Evolutionary conservation across 2,329 filamentous ascomycete genomes (phyloP), one percentile per base, ranked within the genome.

Genomic region (Aspergillus clavatus): DNA sequence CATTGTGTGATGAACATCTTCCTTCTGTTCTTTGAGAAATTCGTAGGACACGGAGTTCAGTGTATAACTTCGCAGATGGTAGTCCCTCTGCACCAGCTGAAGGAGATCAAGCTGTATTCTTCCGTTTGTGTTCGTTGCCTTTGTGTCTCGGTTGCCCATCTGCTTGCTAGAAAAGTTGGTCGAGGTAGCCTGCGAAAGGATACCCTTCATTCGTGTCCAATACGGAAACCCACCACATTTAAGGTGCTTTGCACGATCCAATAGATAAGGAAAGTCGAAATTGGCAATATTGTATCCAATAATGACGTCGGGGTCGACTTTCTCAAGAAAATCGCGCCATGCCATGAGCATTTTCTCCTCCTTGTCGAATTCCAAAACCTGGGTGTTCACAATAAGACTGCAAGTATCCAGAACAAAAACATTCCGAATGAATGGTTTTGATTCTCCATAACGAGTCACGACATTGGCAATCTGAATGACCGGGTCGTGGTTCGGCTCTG

Each of bases 281-380:
- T 98, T 98, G 63, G 87, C 76, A 71, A 95, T 98, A 68, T 98
- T 98, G 82, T 98, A 98, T 37, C 93, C 93, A 44, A 94, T 98
- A 60, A 98, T 95, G 53, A 98, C 87, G 70, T 98, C 93, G 0
- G 93, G 91, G 55, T 98, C 93, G 1, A 93, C 88, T 58, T 88
- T 82, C 56, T 94, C 78, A 12, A 98, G 69, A 54, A 98, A 98
- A 48, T 94, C 79, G 59, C 87, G 84, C 93, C 93, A 98, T 33
- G 83, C 82, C 69, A 84, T 82, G n/a, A 98, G 76, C 90, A 98
- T 93, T 50, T 89, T 82, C 43, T 86, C 82, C 65, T 98, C 93
- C 35, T 80, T 78, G 14, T 85, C 75, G 54, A 86, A 96, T 50
- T 89, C 86, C 31, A 95, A 76, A 43, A 98, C 84, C 58, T 98